Evolutionary conservation across 2,329 filamentous ascomycete species (phyloP), one percentile per base, ranked within the genome.

Genomic region (Curvularia hawaiiensis): DNA sequence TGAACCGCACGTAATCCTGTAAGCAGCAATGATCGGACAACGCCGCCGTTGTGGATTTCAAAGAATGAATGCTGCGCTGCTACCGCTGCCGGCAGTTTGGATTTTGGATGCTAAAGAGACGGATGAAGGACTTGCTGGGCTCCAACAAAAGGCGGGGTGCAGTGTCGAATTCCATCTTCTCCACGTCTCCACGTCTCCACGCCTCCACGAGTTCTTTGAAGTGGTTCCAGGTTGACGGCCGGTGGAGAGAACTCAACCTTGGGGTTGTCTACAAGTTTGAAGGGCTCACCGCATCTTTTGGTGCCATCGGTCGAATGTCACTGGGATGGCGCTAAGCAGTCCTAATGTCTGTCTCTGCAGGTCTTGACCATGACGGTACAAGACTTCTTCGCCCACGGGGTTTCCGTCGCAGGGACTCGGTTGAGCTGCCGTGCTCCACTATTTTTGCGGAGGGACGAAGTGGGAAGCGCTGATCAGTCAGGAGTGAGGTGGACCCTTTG

Each of bases 351-450:
- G 35, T 22, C 40, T 41, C 57, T 47, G 40, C 53, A 52, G 4
- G 48, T 31, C 38, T 28, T 54, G 16, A 28, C 49, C 26, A 40
- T 52, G 14, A 39, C 24, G 11, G 46, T 57, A 26, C 33, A 46
- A 52, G 58, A 58, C 44, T 39, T 46, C 16, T 48, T 46, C 38
- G 48, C 56, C 49, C 56, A 59, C 44, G 52, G 56, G 58, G 56
- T 50, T 56, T 49, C 56, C 47, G 55, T 50, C 52, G 51, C 49
- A 51, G 59, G 51, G 44, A 35, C 52, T 57, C 52, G 50, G 45
- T 44, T 59, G 57, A 54, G 64, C 62, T 62, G 52, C 58, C 50
- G 39, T 52, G 47, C 49, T 60, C 63, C 64, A 64, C 61, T 52
- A 11, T 54, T 61, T 59, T 49, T 60, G 54, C 52, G 61, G 61